These are phyloP conservation scores for Conringia planisiliqua DNA, from an alignment of 345 rosid genomes.

Conservation along the genomic window DNA sequence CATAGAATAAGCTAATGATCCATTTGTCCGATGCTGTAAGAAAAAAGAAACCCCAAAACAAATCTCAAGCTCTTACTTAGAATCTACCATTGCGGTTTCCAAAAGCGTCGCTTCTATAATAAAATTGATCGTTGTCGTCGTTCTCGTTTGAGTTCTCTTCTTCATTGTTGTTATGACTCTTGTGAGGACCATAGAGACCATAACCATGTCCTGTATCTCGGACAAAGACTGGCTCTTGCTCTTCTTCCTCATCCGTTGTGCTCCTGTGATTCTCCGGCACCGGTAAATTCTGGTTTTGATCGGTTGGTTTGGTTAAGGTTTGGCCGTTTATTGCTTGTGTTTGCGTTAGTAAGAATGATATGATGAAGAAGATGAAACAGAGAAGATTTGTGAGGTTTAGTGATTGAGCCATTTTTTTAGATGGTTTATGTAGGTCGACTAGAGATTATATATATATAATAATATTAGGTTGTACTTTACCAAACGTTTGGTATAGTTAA, in stretches of 20 bases:
- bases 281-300: neutral
- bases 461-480: neutral
- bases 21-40: too few species aligned
- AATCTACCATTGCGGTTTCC: slow-evolving; percentile 23
- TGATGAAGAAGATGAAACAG: slow-evolving; percentile 7
- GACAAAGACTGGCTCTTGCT: slow-evolving; percentile 18
- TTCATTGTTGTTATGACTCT: neutral
- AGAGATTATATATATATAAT: neutral
- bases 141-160: slow-evolving; percentile 1
- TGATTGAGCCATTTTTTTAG: slow-evolving; percentile 15
- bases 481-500: slow-evolving; percentile 10
- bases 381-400: slow-evolving; percentile 1
- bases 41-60: too few species aligned
- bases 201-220: slow-evolving; percentile 31
- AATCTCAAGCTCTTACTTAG: neutral
- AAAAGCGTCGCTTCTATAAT: slow-evolving; percentile 20
- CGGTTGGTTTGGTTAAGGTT: neutral
- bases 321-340: slow-evolving; percentile 13
- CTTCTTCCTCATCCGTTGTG: neutral
- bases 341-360: slow-evolving; percentile 3
- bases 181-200: slow-evolving; percentile 20
- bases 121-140: slow-evolving; percentile 1
- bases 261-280: neutral
- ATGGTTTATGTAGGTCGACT: neutral
- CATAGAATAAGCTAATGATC: too few species aligned